Evolutionary conservation across 2,329 filamentous ascomycete species (phyloP).

Genomic region (Colletotrichum musae): DNA sequence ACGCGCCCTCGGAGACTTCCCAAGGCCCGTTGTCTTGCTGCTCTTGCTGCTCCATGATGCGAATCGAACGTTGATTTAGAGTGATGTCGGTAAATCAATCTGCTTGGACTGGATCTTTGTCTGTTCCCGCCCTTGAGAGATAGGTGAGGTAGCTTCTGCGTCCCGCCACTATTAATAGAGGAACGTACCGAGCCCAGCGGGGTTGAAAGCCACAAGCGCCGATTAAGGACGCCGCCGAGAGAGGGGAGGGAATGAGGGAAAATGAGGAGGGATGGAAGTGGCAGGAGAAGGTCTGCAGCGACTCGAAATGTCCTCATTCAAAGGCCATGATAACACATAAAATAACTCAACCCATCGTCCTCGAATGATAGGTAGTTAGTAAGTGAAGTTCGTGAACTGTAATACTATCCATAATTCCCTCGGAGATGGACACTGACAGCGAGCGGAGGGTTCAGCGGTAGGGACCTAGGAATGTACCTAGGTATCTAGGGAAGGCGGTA

Average conservation of each 20-base stretch:
- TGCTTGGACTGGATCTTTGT: background rate
- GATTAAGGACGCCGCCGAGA: background rate
- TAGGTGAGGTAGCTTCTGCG: background rate
- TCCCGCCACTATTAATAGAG: background rate
- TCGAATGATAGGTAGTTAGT: background rate
- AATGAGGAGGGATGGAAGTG: background rate
- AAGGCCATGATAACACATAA: too few species aligned
- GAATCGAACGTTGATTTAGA: background rate
- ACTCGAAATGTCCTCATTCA: too few species aligned
- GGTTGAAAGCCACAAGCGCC: background rate
- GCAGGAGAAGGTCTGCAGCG: too few species aligned
- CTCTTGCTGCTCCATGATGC: constrained; percentile 19
- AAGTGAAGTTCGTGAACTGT: background rate
- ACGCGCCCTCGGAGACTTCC: constrained; percentile 63
- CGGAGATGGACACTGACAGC: background rate
- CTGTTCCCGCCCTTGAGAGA: background rate
- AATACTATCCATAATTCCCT: background rate
- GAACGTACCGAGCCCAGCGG: constrained; percentile 1
- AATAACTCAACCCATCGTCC: too few species aligned
- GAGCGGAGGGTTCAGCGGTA: background rate
- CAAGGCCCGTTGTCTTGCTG: constrained; percentile 44
- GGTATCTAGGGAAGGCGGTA: background rate
- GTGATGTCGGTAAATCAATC: background rate
- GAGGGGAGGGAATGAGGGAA: background rate
- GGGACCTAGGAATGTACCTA: background rate